Conservation (phyloP, 2,329 filamentous ascomycete genomes). For the Malbranchea zuffiana region DNA sequence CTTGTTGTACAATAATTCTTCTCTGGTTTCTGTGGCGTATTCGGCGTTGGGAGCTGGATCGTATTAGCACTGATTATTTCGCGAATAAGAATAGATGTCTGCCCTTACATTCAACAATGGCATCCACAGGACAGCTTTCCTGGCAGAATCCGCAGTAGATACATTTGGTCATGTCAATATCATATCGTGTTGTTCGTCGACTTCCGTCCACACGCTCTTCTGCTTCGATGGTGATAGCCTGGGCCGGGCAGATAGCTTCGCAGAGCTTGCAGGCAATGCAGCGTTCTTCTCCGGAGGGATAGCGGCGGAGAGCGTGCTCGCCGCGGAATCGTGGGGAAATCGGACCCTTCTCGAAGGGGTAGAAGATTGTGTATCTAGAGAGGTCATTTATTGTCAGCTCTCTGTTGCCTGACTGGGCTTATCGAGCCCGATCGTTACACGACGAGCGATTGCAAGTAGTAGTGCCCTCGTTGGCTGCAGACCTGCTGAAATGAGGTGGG, state of each 20-base stretch:
- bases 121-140: constrained; percentile 96
- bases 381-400: too few species aligned
- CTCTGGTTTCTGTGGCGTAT: constrained; percentile 67
- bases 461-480: too few species aligned
- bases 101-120: constrained; percentile 61
- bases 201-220: constrained; percentile 96
- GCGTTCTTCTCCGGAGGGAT: constrained; percentile 94
- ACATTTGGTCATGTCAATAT: constrained; percentile 99
- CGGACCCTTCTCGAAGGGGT: constrained; percentile 97
- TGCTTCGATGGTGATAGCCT: constrained; percentile 97
- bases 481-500: too few species aligned
- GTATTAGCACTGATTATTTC: background rate
- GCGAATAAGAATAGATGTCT: background rate
- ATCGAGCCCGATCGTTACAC: too few species aligned
- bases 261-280: constrained; percentile 99
- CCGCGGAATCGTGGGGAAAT: constrained; percentile 97
- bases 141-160: constrained; percentile 99
- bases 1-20: constrained; percentile 97
- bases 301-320: constrained; percentile 90
- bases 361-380: constrained; percentile 87
- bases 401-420: too few species aligned
- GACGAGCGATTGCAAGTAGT: too few species aligned
- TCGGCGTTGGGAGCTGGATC: constrained; percentile 55
- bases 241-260: constrained; percentile 94
- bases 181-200: constrained; percentile 89